Percentiles rank a stretch among this genome's conserved stretches.
phyloP scores from a whole-genome alignment of 148 eudicot species.

The Persicaria maculosa region DNA sequence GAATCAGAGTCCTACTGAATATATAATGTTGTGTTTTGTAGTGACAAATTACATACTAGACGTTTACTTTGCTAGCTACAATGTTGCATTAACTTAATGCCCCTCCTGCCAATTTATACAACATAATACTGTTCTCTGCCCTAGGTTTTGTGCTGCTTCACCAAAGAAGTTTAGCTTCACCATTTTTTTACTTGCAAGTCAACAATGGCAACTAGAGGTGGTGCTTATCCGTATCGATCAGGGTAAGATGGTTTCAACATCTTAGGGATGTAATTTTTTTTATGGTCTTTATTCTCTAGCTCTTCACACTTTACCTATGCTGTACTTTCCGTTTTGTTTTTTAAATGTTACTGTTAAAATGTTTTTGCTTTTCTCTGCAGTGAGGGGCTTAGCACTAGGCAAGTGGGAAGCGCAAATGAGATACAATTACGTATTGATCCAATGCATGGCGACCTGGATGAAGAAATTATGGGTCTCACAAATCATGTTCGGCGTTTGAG shows the following conservation, averaged over 20 bases:
- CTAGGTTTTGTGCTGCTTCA: no score
- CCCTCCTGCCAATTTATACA: no score
- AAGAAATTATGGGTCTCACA: conserved; percentile 65
- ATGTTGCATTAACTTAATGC: no score
- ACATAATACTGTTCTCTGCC: no score
- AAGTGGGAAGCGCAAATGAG: no score
- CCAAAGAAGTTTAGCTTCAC: no score
- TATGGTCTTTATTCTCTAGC: background rate
- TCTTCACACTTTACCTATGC: background rate
- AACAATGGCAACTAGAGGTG: background rate
- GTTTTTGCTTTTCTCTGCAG: conserved; percentile 23
- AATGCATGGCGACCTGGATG: conserved; percentile 54
- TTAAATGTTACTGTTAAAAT: background rate
- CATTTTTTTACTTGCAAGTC: no score
- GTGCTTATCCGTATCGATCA: background rate
- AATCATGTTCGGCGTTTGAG: conserved; percentile 68
- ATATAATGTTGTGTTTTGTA: no score
- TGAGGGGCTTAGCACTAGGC: background rate
- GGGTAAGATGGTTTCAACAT: background rate
- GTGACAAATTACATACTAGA: no score
- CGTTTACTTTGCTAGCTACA: no score
- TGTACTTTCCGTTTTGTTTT: background rate
- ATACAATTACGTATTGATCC: no score
- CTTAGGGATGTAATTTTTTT: background rate
- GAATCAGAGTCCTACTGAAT: no score